Base-by-base conservation (phyloP, 2,329 filamentous ascomycete genomes). In the Exophiala viscosa region DNA sequence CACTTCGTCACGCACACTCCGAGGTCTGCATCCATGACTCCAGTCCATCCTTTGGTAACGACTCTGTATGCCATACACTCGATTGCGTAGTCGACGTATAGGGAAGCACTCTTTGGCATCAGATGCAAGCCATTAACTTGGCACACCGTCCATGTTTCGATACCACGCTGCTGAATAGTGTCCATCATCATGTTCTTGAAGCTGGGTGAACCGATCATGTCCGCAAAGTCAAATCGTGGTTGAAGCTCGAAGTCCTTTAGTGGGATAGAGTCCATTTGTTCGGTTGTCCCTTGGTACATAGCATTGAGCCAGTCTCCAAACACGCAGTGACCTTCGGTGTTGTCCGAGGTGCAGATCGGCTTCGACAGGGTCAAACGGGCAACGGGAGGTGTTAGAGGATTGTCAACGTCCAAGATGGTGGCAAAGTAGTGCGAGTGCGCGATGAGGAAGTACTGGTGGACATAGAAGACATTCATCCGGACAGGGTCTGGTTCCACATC, bases 381-480 rank as follows among this genome's bases (percentile, higher is more conserved):
- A 1, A 47, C 48, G 23, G 40, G 36, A 7, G 48, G 47, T 18
- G 52, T n/a, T n/a, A n/a, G n/a, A n/a, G n/a, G n/a, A 7, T 28
- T 28, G 8, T 28, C 17, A 15, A 33, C 39, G 35, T 55, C 48
- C 31, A 51, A 40, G 13, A 55, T 35, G 33, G 41, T 52, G 44
- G 40, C 45, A 32, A 52, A 55, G 48, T 45, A 49, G 7, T 17
- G 36, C 1, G 53, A 52, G 15, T 52, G 48, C 31, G 52, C 43
- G n/a, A 45, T 11, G 5, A 55, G 36, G 14, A 55, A 47, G 6
- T 44, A 45, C 14, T 34, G 45, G 53, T 45, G 45, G 28, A 55
- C 41, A 14, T 55, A 48, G 48, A 55, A 55, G 34, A 55, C 53
- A 28, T 52, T 55, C 23, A 39, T 14, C n/a, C 41, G 45, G 5